These are phyloP conservation scores for Alternaria postmessia DNA, from an alignment of 2,329 filamentous ascomycete species.

Conservation along the genomic window DNA sequence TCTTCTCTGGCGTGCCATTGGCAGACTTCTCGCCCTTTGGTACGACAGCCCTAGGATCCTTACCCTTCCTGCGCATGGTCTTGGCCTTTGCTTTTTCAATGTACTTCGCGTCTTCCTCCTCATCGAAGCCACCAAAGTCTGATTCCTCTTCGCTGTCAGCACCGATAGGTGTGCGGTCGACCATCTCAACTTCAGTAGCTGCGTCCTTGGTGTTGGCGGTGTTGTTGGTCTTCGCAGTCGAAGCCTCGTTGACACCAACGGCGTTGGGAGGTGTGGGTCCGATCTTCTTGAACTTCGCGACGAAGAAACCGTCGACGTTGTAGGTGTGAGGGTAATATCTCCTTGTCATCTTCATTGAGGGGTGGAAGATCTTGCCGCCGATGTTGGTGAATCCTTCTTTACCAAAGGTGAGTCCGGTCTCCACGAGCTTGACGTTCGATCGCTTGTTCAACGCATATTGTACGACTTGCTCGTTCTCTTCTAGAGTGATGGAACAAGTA, in stretches of 20 bases:
- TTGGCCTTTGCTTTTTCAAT: conserved; percentile 57
- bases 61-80: conserved; percentile 56
- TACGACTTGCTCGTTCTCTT: conserved; percentile 93
- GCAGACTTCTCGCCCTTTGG: conserved; percentile 29
- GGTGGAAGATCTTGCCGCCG: conserved; percentile 90
- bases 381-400: conserved; percentile 91
- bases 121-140: conserved; percentile 60
- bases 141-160: conserved; percentile 51
- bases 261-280: conserved; percentile 75
- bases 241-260: conserved; percentile 45
- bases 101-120: conserved; percentile 59
- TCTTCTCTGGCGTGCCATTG: conserved; percentile 26
- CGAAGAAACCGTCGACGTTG: conserved; percentile 92
- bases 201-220: conserved; percentile 50
- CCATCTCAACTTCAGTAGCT: conserved; percentile 54
- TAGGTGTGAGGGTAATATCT: conserved; percentile 50
- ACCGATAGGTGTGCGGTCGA: conserved; percentile 75
- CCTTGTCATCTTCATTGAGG: conserved; percentile 69
- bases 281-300: conserved; percentile 95
- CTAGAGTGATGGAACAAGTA: conserved; percentile 91
- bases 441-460: conserved; percentile 91
- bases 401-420: conserved; percentile 88
- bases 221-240: conserved; percentile 43
- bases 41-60: conserved; percentile 54
- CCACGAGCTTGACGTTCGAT: conserved; percentile 92